These are phyloP conservation scores for Pholiota microspora DNA, from an alignment of 768 basidiomycete genomes.

Conservation along the genomic window DNA sequence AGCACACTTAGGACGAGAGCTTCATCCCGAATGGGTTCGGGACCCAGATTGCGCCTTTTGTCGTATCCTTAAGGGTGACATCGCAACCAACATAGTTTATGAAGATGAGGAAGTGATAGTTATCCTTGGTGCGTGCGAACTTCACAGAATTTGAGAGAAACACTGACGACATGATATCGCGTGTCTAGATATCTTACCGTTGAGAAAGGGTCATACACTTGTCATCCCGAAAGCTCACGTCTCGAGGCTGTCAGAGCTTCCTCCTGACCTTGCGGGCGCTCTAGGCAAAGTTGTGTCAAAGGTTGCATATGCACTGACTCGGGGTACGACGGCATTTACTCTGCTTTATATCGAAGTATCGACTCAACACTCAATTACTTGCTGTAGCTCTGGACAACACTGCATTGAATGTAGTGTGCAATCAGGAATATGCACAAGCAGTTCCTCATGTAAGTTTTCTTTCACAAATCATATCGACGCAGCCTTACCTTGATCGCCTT, in stretches of 20 bases:
- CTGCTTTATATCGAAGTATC: background rate
- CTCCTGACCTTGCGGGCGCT: conserved; percentile 55
- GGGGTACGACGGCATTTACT: conserved; percentile 38
- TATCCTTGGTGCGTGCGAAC: conserved; percentile 49
- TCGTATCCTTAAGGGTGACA: conserved; percentile 51
- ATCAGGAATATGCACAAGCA: conserved; percentile 80
- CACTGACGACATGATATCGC: background rate
- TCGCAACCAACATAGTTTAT: conserved; percentile 49
- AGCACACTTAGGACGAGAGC: conserved; percentile 47
- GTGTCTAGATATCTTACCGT: conserved; percentile 59
- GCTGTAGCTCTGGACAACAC: conserved; percentile 57
- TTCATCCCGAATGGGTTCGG: conserved; percentile 47
- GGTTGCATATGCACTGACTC: conserved; percentile 60
- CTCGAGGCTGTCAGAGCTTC: conserved; percentile 62
- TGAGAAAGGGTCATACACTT: conserved; percentile 65
- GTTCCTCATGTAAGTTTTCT: conserved; percentile 62
- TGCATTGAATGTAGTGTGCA: conserved; percentile 73
- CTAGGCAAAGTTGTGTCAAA: conserved; percentile 57
- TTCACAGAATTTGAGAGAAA: background rate
- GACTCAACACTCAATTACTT: background rate
- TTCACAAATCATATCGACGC: background rate
- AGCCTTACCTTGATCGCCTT: background rate
- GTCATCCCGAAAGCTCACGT: conserved; percentile 69
- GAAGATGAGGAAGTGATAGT: conserved; percentile 65
- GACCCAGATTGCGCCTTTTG: conserved; percentile 62